These are phyloP conservation scores for Chenopodium formosanum DNA, from an alignment of 148 eudicot species.

Conservation along the genomic window DNA sequence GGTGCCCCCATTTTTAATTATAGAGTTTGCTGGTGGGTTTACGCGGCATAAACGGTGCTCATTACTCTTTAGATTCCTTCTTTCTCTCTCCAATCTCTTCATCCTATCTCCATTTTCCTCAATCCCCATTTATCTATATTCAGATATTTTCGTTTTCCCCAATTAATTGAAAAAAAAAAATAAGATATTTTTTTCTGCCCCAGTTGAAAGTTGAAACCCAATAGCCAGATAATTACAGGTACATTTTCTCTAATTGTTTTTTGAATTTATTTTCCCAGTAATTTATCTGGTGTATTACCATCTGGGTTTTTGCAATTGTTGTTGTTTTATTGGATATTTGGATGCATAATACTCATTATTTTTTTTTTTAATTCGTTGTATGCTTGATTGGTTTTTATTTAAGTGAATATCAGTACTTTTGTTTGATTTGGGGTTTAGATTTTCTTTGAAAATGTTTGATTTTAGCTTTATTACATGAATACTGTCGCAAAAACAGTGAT, in stretches of 20 bases:
- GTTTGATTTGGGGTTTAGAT: not conserved
- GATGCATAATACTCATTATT: not conserved
- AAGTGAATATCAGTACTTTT: no score
- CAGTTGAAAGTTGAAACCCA: not conserved
- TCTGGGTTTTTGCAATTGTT: slow-evolving; percentile 7
- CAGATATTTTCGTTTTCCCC: not conserved
- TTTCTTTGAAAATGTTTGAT: not conserved
- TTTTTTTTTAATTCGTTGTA: not conserved
- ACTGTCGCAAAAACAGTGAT: no score
- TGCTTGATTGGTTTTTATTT: not conserved
- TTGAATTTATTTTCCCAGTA: not conserved
- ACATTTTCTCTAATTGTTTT: not conserved
- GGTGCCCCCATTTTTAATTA: not conserved
- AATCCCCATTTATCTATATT: not conserved
- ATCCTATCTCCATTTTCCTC: not conserved
- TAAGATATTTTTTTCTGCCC: not conserved
- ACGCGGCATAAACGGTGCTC: slow-evolving; percentile 15
- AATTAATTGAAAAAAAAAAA: no score
- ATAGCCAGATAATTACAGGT: slow-evolving; percentile 5
- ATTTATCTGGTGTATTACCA: not conserved
- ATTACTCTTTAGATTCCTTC: not conserved
- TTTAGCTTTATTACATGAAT: not conserved
- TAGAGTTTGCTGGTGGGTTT: slow-evolving; percentile 2
- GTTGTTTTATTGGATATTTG: not conserved
- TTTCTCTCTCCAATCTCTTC: slow-evolving; percentile 9